Evolutionary conservation across 306 rosid genomes (phyloP), one percentile per base, ranked within the genome.

Genomic region (Quercus parvula): DNA sequence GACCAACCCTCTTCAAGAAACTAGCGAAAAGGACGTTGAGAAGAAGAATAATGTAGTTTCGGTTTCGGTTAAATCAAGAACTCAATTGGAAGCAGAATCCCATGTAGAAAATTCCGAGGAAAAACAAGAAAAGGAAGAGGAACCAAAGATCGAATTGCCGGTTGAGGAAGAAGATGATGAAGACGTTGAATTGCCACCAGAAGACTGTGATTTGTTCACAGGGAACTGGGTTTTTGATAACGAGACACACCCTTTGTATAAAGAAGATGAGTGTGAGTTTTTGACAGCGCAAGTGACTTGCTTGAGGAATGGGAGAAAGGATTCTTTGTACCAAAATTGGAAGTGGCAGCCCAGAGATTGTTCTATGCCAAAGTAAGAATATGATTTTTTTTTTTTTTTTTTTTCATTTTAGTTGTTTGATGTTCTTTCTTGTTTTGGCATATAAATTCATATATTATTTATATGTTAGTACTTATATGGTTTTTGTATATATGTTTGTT

Each of bases 331-430:
- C 71, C 99, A 95, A 81, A 92, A 84, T n/a, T 95, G 99, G 99
- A 95, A 83, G 59, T 95, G 99, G 99, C 94, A 95, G 17, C 99
- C 99, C 20, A 88, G 87, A 87, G 94, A 87, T 25, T 95, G 99
- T 67, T 91, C 94, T 85, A 81, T 95, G 82, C 99, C 98, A 13
- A 90, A 88, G 99, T 94, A 89, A 22, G 63, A 52, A 56, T 25
- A 49, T 38, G 8, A 38, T 1, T 57, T 71, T 33, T 28, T 35
- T 19, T 35, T 5, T 33, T 35, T n/a, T 38, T 38, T 41, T 41
- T 41, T 41, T 41, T 8, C 11, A 41, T 41, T 56, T 33, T 10
- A 55, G 14, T 54, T 18, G 35, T 2, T 6, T 20, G 5, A 9
- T 11, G 4, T 77, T 15, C 17, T 52, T n/a, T 58, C 38, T 22